phyloP scores from a whole-genome alignment of 306 rosid species.

The Ziziphus jujuba region DNA sequence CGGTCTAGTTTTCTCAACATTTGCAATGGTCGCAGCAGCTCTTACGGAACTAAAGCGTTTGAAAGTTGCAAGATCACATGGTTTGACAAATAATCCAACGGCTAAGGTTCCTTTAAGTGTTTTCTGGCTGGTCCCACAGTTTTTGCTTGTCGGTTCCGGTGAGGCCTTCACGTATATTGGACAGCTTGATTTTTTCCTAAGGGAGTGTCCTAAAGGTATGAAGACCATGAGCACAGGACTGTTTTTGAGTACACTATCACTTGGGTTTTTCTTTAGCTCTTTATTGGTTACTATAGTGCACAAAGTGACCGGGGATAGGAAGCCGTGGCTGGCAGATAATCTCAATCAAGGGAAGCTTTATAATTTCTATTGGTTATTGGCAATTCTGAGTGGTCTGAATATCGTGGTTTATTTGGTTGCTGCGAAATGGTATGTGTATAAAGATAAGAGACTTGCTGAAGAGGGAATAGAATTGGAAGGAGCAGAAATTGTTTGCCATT shows the following conservation, averaged over 20 bases:
- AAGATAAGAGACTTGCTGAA: constrained; percentile 69
- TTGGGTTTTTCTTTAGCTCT: constrained; percentile 84
- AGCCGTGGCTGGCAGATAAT: constrained; percentile 80
- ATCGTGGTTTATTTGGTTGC: constrained; percentile 51
- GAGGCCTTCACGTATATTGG: constrained; percentile 89
- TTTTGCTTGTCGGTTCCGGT: constrained; percentile 74
- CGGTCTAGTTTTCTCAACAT: constrained; percentile 55
- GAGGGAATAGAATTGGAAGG: constrained; percentile 67
- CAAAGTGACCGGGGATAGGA: constrained; percentile 47
- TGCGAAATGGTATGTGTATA: constrained; percentile 88
- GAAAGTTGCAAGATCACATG: constrained; percentile 35
- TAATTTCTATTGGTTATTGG: constrained; percentile 83
- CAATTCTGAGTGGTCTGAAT: constrained; percentile 64
- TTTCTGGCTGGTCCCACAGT: constrained; percentile 82
- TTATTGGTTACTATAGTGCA: constrained; percentile 64
- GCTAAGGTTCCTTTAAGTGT: constrained; percentile 52
- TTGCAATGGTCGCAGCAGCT: constrained; percentile 64
- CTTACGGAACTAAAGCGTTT: constrained; percentile 56
- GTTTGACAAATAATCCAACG: constrained; percentile 26
- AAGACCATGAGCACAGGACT: constrained; percentile 90
- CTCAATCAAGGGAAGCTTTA: constrained; percentile 78
- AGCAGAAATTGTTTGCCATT: constrained; percentile 13
- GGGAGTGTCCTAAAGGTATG: constrained; percentile 93
- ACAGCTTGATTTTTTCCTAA: constrained; percentile 69
- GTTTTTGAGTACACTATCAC: constrained; percentile 71